Base-by-base conservation (phyloP, 805 yeast species). In the Pichia rugopelliculosa region DNA sequence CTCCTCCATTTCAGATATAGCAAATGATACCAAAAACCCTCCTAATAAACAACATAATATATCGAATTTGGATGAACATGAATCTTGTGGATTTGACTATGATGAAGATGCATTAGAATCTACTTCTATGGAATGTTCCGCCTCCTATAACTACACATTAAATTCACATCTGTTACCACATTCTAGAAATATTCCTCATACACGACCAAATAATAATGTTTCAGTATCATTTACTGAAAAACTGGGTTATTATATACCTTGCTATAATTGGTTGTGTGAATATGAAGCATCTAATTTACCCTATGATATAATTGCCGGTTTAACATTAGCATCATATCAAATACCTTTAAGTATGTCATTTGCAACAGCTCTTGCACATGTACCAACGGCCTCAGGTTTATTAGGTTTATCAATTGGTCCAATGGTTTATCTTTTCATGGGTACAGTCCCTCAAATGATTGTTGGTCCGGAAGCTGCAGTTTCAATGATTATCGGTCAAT, bases 381-480 rank as follows among this genome's bases (percentile, higher is more conserved):
- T 87, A 12, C 91, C 93, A 11, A 87, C 96, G 0, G 64, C 84
- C 3, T 79, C 84, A 53, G 96, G 96, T 0, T 69, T 90, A 9
- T 76, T 82, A 53, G 87, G 89, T 0, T 72, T 88, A 42, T 81
- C 87, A 1, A 70, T 85, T 3, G 87, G 93, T 0, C 95, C 96
- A 0, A 66, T 84, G n/a, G 67, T 86, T 8, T 89, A 89, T 60
- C 74, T 87, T 7, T 51, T 88, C 3, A 71, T 88, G 50, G 96
- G 96, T 0, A 77, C 93, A 0, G 95, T 88, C 1, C 96, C 96
- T 0, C 83, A 82, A 50, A 79, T 89, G 84, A 80, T 88, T 36
- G 95, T 89, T 18, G 96, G 96, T 0, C 96, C 96, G 1, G 95
- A 89, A 62, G 90, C 91, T 18, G 90, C 96, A 0, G 80, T 87